Base-by-base conservation (phyloP, 306 rosid species). In the Bauhinia variegata region DNA sequence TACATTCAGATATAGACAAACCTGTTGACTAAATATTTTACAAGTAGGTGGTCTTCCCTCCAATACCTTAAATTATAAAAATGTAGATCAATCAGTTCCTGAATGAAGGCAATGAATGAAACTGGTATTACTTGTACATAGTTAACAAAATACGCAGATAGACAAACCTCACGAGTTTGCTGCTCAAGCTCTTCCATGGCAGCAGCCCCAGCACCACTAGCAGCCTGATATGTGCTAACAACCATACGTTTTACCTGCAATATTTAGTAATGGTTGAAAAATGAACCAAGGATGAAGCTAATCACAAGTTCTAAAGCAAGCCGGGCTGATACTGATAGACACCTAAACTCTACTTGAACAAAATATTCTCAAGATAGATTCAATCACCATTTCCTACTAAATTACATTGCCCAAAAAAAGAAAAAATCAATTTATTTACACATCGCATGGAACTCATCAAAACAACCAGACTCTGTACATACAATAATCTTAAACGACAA, bases 151-250 rank as follows among this genome's bases (percentile, higher is more conserved):
- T 12, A 11, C 23, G 58, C 49, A 36, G n/a, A 13, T 2, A 60
- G 43, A 67, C 31, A 72, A 79, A 92, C 98, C 98, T 92, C 96
- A 4, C 91, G 90, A 64, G 98, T 92, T 86, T 92, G 98, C 70
- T 61, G 88, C 84, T 82, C 78, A 81, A 92, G 98, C 84, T 92
- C 98, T 75, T 91, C 92, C 98, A 92, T 92, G 41, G 98, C 98
- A 54, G 96, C 96, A 74, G 98, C 98, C 34, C 98, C 98, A 62
- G 98, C 98, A 65, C 98, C 98, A 77, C 98, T 92, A 14, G 98
- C 98, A 60, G 98, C 98, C 71, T 92, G 98, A 83, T 92, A 92
- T 0, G 98, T 92, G 63, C 96, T 92, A 54, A 92, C 97, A 73
- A 90, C 96, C 99, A 95, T 95, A 4, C 99, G 89, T 53, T 76